Conservation (phyloP, 768 basidiomycete species). For the Hygrocybe coccinea region DNA sequence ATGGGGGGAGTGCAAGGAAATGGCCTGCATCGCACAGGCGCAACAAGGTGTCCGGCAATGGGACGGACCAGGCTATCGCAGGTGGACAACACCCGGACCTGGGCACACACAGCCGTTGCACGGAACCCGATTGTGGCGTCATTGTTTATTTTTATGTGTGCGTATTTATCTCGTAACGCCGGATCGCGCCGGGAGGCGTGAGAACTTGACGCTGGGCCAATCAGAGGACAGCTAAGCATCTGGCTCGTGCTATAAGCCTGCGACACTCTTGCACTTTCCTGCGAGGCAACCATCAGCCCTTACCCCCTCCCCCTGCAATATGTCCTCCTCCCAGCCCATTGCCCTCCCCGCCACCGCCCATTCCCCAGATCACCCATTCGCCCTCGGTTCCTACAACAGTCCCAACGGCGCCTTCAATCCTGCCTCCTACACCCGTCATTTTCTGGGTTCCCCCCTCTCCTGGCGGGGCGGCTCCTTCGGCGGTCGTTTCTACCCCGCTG, state of each 20-base stretch:
- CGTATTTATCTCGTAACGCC: background rate
- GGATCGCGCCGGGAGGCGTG: background rate
- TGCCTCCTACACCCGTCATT: constrained; percentile 61
- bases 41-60: no score
- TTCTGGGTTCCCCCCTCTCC: constrained; percentile 68
- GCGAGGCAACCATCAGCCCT: background rate
- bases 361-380: constrained; percentile 27
- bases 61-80: no score
- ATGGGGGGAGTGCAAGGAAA: no score
- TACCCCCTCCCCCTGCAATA: constrained; percentile 13
- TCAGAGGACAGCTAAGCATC: background rate
- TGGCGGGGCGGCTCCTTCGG: constrained; percentile 67
- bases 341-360: constrained; percentile 36
- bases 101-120: no score
- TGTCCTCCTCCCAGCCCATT: constrained; percentile 41
- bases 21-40: no score
- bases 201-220: background rate
- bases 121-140: no score
- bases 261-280: background rate
- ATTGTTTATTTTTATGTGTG: background rate
- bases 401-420: constrained; percentile 54
- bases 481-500: constrained; percentile 56
- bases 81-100: no score
- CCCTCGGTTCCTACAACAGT: constrained; percentile 47
- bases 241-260: background rate